phyloP scores from a whole-genome alignment of 73 alveolate species.

The Symbiodinium natans region DNA sequence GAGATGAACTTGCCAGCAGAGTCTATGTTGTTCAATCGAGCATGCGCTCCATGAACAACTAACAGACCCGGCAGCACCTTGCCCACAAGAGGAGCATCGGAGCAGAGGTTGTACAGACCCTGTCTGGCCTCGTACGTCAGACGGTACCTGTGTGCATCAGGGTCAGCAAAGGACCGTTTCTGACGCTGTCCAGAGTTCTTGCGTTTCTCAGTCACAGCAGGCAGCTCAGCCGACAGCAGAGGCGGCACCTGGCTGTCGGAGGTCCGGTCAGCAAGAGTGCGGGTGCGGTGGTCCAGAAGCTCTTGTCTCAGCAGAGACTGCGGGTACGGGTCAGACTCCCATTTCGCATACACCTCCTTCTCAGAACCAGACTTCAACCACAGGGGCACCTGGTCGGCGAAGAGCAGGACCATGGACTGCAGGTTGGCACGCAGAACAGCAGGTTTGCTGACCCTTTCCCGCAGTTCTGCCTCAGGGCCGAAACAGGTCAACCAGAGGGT shows the following conservation, averaged over 20 bases:
- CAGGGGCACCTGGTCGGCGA: not conserved
- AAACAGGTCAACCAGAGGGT: not conserved
- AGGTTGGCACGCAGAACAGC: not conserved
- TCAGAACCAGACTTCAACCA: slow-evolving; percentile 19
- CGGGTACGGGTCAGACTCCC: not conserved
- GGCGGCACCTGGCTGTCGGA: not conserved
- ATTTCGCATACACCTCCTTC: not conserved
- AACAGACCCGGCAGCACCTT: not conserved
- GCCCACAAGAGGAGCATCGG: not conserved
- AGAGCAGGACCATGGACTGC: not conserved
- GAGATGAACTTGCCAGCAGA: not conserved
- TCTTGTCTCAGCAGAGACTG: not conserved
- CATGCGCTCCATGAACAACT: not conserved
- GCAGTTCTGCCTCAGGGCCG: not conserved
- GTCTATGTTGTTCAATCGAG: not conserved
- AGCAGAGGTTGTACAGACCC: not conserved
- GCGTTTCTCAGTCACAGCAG: not conserved
- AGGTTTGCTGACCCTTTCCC: not conserved
- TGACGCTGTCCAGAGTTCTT: not conserved
- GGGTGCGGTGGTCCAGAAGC: not conserved
- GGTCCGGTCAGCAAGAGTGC: too few species aligned
- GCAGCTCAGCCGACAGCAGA: not conserved
- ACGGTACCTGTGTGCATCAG: not conserved
- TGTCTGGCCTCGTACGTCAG: slow-evolving; percentile 23
- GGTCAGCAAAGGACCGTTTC: not conserved